phyloP scores from a whole-genome alignment of 495 filamentous ascomycete genomes.

The Penicillium roqueforti region DNA sequence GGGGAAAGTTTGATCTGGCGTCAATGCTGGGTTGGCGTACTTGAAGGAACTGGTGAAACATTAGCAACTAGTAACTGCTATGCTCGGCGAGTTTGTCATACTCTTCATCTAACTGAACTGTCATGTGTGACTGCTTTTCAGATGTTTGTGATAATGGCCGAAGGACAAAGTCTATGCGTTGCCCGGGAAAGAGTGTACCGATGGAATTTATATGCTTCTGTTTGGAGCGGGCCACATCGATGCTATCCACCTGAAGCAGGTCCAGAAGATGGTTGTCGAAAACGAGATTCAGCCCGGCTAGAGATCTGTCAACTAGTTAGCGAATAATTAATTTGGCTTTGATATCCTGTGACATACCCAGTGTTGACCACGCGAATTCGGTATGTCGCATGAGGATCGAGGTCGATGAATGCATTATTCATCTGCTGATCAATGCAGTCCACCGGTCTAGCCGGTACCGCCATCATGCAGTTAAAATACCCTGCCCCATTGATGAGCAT shows the following conservation, averaged over 20 bases:
- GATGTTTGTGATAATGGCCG: constrained; percentile 7
- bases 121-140: constrained; percentile 22
- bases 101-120: constrained; percentile 42
- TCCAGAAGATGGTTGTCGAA: constrained; percentile 29
- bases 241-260: constrained; percentile 42
- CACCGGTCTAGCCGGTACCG: constrained; percentile 44
- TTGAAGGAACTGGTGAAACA: constrained; percentile 37
- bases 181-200: constrained; percentile 47
- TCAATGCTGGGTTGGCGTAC: constrained; percentile 43
- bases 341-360: constrained; percentile 22
- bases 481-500: constrained; percentile 49
- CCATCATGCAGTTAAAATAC: constrained; percentile 46
- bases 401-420: constrained; percentile 21
- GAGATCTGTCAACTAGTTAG: constrained; percentile 24
- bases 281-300: constrained; percentile 40
- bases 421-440: constrained; percentile 32
- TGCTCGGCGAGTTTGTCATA: constrained; percentile 11
- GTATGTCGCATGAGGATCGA: constrained; percentile 18
- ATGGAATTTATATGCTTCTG: constrained; percentile 24
- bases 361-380: constrained; percentile 39
- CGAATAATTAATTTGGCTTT: neutral
- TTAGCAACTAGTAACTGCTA: neutral
- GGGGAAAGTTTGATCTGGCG: constrained; percentile 39
- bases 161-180: constrained; percentile 46
- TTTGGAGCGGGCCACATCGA: constrained; percentile 22